A percentile compares a stretch with the other conserved stretches of the same genome.
Conservation (phyloP, 2,329 filamentous ascomycete species). For the Pezicula carpinea region DNA sequence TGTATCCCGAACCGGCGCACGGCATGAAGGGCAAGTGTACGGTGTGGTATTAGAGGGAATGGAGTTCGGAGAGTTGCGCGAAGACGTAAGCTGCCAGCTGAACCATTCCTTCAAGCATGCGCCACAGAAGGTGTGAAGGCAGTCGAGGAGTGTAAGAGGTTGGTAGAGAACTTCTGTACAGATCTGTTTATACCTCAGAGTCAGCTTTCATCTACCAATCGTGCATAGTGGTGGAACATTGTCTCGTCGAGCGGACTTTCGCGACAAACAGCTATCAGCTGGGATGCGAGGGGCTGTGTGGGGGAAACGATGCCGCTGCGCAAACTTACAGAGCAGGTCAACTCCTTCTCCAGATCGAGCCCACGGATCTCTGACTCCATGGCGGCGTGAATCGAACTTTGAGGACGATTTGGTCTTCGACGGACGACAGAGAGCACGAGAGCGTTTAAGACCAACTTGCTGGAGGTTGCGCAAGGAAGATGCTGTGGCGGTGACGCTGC, state of each 20-base stretch:
- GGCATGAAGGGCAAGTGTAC: slow-evolving; percentile 92
- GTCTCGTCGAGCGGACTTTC: slow-evolving; percentile 11
- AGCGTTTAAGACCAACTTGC: too few species aligned
- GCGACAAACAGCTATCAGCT: slow-evolving; percentile 1
- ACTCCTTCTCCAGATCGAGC: slow-evolving; percentile 82
- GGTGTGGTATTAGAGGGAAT: slow-evolving; percentile 26
- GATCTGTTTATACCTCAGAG: slow-evolving; percentile 55
- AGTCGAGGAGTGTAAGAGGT: slow-evolving; percentile 86
- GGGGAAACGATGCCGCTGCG: slow-evolving; percentile 2
- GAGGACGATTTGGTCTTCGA: too few species aligned
- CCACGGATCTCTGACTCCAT: slow-evolving; percentile 49
- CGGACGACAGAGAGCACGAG: too few species aligned
- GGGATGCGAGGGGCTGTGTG: neutral
- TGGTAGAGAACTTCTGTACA: slow-evolving; percentile 94
- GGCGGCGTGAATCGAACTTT: slow-evolving; percentile 12
- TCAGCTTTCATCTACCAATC: slow-evolving; percentile 11
- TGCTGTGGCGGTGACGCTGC: too few species aligned
- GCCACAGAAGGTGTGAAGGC: slow-evolving; percentile 93
- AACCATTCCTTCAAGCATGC: slow-evolving; percentile 98
- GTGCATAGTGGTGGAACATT: neutral
- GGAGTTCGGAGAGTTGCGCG: slow-evolving; percentile 20
- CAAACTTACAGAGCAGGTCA: slow-evolving; percentile 82
- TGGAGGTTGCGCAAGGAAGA: too few species aligned
- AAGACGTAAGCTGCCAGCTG: slow-evolving; percentile 53
- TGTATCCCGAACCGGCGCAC: slow-evolving; percentile 79